Evolutionary conservation across 2,329 filamentous ascomycete species (phyloP).

Genomic region (Gyromitra esculenta): DNA sequence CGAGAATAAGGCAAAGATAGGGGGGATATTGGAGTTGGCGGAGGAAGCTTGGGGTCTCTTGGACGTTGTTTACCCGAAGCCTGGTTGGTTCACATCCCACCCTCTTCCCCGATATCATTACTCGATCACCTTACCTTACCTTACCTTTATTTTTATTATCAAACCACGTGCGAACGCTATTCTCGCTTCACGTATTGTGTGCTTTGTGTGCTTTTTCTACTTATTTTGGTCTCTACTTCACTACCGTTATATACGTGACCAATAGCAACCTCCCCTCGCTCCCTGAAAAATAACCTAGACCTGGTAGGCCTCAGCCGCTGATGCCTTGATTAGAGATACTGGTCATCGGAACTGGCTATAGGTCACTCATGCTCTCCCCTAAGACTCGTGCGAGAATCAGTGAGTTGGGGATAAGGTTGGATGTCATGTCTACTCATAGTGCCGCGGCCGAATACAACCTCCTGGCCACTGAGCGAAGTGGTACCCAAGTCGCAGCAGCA

Average conservation of each 20-base stretch:
- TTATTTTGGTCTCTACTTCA: conserved; percentile 15
- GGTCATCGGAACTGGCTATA: conserved; percentile 83
- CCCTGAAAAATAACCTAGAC: conserved; percentile 2
- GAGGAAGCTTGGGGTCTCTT: conserved; percentile 78
- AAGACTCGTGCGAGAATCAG: conserved; percentile 77
- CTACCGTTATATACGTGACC: conserved; percentile 18
- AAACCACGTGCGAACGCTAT: conserved; percentile 28
- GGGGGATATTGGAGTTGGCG: conserved; percentile 82
- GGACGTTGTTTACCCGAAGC: conserved; percentile 83
- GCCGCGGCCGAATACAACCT: conserved; percentile 95
- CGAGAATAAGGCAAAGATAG: conserved; percentile 68
- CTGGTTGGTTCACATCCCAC: conserved; percentile 69
- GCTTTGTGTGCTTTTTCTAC: conserved; percentile 8
- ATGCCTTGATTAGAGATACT: conserved; percentile 72
- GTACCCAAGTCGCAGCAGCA: conserved; percentile 84
- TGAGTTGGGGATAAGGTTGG: conserved; percentile 81
- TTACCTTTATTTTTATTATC: conserved; percentile 7
- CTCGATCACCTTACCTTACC: conserved; percentile 17
- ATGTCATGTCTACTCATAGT: conserved; percentile 91
- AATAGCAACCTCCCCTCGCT: conserved; percentile 2
- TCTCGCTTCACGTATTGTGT: neutral
- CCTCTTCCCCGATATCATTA: conserved; percentile 31
- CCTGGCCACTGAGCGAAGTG: conserved; percentile 90
- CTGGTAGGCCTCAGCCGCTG: conserved; percentile 7
- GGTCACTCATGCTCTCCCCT: conserved; percentile 79